phyloP scores from a whole-genome alignment of 352 stramenopile species.

The Phytopythium oedochilum region DNA sequence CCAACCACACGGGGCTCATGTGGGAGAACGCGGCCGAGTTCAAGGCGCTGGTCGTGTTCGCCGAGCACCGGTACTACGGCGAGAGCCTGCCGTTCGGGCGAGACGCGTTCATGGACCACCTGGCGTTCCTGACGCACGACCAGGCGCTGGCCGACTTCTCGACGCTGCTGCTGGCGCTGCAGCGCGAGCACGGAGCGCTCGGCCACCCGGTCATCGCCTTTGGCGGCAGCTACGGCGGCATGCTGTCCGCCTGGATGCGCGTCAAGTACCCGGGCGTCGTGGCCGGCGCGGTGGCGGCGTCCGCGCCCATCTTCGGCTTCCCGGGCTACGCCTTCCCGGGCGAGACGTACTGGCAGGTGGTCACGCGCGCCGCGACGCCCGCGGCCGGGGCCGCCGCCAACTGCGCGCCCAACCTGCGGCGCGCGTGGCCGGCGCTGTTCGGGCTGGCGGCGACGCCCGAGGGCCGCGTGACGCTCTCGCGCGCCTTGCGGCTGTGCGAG shows the following conservation, averaged over 20 bases:
- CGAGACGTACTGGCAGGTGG: constrained; percentile 81
- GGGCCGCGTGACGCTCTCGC: constrained; percentile 45
- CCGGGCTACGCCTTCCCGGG: constrained; percentile 57
- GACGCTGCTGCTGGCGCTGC: constrained; percentile 83
- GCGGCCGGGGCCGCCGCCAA: constrained; percentile 60
- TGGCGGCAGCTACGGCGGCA: constrained; percentile 94
- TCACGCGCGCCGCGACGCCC: constrained; percentile 69
- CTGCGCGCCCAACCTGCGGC: constrained; percentile 82
- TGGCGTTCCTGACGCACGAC: constrained; percentile 85
- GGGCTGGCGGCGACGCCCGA: constrained; percentile 49
- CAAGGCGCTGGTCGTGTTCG: constrained; percentile 91
- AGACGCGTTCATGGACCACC: constrained; percentile 55
- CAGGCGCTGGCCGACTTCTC: constrained; percentile 94
- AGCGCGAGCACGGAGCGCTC: constrained; percentile 62
- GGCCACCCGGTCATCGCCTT: constrained; percentile 91
- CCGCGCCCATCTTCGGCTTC: constrained; percentile 92
- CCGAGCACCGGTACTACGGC: constrained; percentile 96
- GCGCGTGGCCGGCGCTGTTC: constrained; percentile 78
- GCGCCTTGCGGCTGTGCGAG: constrained; percentile 64
- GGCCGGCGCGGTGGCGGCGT: constrained; percentile 91
- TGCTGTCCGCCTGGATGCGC: constrained; percentile 93
- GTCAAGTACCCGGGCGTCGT: constrained; percentile 94
- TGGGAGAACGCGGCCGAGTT: constrained; percentile 91
- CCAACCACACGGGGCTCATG: constrained; percentile 94
- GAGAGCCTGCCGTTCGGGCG: constrained; percentile 76